Evolutionary conservation across 225 moss, liverwort and hornwort genomes (phyloP).

Genomic region (Marchantia paleacea): DNA sequence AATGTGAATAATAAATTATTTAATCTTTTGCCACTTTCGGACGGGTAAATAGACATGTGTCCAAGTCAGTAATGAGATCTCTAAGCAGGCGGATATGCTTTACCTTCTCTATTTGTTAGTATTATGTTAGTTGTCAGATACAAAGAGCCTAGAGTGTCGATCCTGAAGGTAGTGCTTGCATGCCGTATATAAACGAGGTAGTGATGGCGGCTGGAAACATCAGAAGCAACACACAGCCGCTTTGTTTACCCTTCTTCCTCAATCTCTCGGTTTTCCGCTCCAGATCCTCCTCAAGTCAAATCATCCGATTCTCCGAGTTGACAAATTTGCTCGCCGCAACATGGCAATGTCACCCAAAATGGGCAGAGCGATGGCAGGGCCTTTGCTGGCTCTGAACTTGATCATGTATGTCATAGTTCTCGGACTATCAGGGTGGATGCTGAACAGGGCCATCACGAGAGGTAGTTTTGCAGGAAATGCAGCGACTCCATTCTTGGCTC

Average conservation of each 20-base stretch:
- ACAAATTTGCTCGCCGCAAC: background rate
- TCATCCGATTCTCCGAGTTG: background rate
- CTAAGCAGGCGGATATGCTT: no score
- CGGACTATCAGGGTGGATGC: slow-evolving; percentile 4
- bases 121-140: no score
- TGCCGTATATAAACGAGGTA: background rate
- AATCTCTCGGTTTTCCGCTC: background rate
- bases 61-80: no score
- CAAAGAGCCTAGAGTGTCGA: no score
- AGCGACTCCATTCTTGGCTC: slow-evolving; percentile 1
- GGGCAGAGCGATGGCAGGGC: background rate
- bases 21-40: no score
- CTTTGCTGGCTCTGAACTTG: background rate
- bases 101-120: no score
- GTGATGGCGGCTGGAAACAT: background rate
- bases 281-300: background rate
- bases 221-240: background rate
- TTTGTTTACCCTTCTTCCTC: background rate
- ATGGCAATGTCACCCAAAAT: background rate
- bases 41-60: no score
- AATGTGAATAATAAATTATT: no score
- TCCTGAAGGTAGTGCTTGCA: background rate
- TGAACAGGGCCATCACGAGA: background rate
- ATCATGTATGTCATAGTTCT: background rate
- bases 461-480: slow-evolving; percentile 15